Base-by-base conservation (phyloP, 2,329 filamentous ascomycete genomes). In the Xylaria sp. region DNA sequence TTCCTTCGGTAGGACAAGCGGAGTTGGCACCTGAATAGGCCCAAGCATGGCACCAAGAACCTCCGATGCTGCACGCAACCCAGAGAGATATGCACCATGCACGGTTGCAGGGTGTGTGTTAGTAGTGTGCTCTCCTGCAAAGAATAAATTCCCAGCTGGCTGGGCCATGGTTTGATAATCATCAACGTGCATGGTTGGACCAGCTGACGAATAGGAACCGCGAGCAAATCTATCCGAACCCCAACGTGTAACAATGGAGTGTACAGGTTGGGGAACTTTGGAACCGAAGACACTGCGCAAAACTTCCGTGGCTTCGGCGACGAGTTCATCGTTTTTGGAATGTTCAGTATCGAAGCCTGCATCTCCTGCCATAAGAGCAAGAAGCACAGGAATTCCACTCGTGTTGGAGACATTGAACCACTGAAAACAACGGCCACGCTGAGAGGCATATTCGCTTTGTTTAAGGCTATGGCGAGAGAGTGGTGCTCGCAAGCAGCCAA, bases 361-460 rank as follows among this genome's bases (percentile, higher is more conserved):
- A 74, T 98, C 93, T 25, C 96, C 96, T 59, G 95, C 95, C 95
- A 99, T 98, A 32, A 99, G 86, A 9, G 93, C 96, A 69, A 98
- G 90, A 27, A 98, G 85, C 60, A 94, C 93, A 1, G 93, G 96
- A 42, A 97, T 84, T 0, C 97, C 97, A 54, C 92, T 94, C 2
- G 93, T 97, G 74, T 93, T 93, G 69, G 94, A 91, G 63, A 94
- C 93, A 75, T 99, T 98, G 88, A 97, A 98, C 88, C 97, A 98
- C 74, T 99, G 89, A 76, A 98, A 99, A 81, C 97, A 97, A 27
- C 94, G 91, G n/a, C 95, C 95, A 62, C 95, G 89, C 69, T 90
- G 90, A 3, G 87, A 84, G 5, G 90, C 85, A 76, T 98, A 98
- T 72, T 97, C 92, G 60, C 88, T 87, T 75, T 97, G 93, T 53